Evolutionary conservation across 441 rosid genomes (phyloP), one percentile per base, ranked within the genome.

Genomic region (Croton laevigatus): DNA sequence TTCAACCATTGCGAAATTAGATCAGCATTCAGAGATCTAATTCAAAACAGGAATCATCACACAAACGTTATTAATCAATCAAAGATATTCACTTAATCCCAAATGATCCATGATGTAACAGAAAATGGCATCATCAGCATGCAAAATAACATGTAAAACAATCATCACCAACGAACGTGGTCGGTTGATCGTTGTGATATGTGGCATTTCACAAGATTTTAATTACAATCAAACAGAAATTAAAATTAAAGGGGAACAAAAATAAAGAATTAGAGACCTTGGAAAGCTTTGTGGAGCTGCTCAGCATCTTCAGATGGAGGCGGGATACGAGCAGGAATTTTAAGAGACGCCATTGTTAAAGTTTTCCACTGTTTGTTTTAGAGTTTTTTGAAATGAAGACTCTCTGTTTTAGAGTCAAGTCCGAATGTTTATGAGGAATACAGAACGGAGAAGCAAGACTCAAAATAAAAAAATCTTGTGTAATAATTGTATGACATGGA

Each of bases 231-330:
- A n/a, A 62, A 44, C 1, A 40, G 44, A 4, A 38, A 40, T 40
- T 40, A 6, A 40, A 40, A 40, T 40, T 4, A 40, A 4, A 9
- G 10, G 2, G 0, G 8, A 40, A n/a, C 37, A 17, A 37, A 42
- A 59, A 27, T 22, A 49, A 48, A 16, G 48, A 59, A 1, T 27
- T 27, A 27, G 1, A 27, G 32, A 91, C 98, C 97, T 87, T 74
- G 42, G 63, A 91, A 91, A 22, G 97, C 98, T 72, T 94, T 94
- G 64, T 76, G 89, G 76, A 94, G 98, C 75, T 92, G 93, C 78
- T 94, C 97, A 22, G 87, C 93, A 54, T 94, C 98, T 45, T 91
- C 93, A 37, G 91, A 78, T 3, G 94, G 94, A 64, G 86, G 69
- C n/a, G 98, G 97, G 72, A 81, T 86, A 60, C 83, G 76, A 67